Conservation (phyloP, 805 yeast species). For the Cyberlindnera mrakii region DNA sequence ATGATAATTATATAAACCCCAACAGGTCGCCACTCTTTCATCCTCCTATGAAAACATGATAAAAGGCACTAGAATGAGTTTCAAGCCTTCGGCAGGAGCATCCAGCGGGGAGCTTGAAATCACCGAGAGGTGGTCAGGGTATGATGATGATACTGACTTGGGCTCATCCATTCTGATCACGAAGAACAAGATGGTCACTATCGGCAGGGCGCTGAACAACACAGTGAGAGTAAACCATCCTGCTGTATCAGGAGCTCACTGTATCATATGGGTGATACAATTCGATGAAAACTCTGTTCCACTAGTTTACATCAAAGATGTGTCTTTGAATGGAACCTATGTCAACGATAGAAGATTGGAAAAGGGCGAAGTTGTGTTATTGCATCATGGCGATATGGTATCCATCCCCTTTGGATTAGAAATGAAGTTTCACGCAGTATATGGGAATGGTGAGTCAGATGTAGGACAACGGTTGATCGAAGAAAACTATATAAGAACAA, state of each 20-base stretch:
- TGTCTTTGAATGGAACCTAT: constrained; percentile 45
- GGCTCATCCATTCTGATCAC: constrained; percentile 15
- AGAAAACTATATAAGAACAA: constrained; percentile 17
- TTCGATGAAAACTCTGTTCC: constrained; percentile 45
- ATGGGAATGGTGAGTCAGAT: constrained; percentile 10
- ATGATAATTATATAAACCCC: neutral
- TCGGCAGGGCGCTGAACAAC: constrained; percentile 37
- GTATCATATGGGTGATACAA: constrained; percentile 39
- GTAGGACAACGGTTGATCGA: constrained; percentile 13
- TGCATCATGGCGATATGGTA: constrained; percentile 35
- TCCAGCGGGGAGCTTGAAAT: constrained; percentile 12
- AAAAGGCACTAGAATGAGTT: neutral
- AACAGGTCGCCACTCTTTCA: too few relatives aligned
- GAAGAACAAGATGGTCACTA: constrained; percentile 30
- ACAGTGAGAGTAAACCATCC: constrained; percentile 30
- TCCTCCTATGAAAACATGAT: too few relatives aligned
- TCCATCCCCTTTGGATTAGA: constrained; percentile 28
- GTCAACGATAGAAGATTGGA: constrained; percentile 32
- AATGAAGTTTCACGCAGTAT: constrained; percentile 17
- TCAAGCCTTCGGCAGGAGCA: neutral
- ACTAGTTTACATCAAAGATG: constrained; percentile 43
- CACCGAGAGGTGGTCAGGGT: neutral
- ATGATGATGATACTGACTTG: neutral
- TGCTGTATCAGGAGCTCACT: constrained; percentile 42
- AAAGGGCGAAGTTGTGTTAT: constrained; percentile 28